phyloP scores from a whole-genome alignment of 352 stramenopile species.

The Phytophthora constricta region DNA sequence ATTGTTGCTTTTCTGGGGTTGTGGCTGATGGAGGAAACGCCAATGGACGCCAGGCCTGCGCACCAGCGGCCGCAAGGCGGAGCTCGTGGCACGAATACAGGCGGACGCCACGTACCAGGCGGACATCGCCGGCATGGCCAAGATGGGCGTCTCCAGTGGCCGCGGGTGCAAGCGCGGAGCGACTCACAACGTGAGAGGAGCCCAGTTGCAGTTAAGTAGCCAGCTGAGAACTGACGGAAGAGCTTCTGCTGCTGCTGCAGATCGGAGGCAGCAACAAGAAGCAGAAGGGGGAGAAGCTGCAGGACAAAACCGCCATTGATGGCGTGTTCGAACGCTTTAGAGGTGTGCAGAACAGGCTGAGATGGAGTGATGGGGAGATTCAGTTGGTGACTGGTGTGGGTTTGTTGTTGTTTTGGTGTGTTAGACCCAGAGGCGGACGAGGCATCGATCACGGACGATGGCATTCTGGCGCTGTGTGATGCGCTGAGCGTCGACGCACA shows the following conservation, averaged over 20 bases:
- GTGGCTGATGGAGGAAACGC: no score
- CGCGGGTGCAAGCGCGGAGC: constrained; percentile 35
- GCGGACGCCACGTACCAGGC: constrained; percentile 57
- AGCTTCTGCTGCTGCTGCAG: constrained; percentile 10
- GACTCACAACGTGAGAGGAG: constrained; percentile 34
- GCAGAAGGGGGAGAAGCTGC: constrained; percentile 43
- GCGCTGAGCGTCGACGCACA: constrained; percentile 75
- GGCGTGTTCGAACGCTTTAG: constrained; percentile 65
- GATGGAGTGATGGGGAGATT: background rate
- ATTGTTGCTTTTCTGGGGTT: no score
- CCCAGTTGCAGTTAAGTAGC: no score
- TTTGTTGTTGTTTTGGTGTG: constrained; percentile 9
- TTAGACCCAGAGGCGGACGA: constrained; percentile 62
- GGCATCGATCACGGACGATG: constrained; percentile 81
- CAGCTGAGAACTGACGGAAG: no score
- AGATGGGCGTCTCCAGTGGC: constrained; percentile 31
- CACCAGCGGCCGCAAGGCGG: constrained; percentile 73
- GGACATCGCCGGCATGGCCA: constrained; percentile 33
- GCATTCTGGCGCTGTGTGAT: constrained; percentile 78
- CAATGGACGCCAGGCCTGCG: constrained; percentile 62
- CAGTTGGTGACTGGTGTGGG: constrained; percentile 10
- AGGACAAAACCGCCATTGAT: constrained; percentile 54
- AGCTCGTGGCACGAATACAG: constrained; percentile 78
- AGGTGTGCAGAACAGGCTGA: constrained; percentile 35
- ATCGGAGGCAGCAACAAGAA: constrained; percentile 56